phyloP scores from a whole-genome alignment of 2,329 filamentous ascomycete species.

The Intubia oerlemansii region DNA sequence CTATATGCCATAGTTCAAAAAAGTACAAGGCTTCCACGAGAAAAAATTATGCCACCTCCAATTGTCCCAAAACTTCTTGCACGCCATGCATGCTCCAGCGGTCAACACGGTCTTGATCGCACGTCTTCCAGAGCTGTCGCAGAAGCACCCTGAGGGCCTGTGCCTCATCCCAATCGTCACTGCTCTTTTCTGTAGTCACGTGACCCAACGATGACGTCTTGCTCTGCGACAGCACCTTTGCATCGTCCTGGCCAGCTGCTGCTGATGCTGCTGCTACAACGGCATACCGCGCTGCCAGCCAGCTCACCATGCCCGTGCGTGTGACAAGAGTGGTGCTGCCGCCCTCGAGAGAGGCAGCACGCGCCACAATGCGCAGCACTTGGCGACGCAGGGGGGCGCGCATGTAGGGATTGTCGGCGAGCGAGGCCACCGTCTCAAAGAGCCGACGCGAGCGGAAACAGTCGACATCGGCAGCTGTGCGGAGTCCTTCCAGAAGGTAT shows the following conservation, averaged over 20 bases:
- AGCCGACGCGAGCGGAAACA: slow-evolving; percentile 40
- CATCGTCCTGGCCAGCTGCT: too few relatives aligned
- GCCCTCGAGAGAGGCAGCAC: slow-evolving; percentile 43
- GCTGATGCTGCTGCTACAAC: too few relatives aligned
- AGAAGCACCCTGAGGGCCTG: slow-evolving; percentile 32
- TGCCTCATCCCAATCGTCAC: slow-evolving; percentile 17
- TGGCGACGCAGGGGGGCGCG: slow-evolving; percentile 36
- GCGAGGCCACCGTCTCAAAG: slow-evolving; percentile 53
- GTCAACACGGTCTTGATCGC: slow-evolving; percentile 41
- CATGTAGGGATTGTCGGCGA: slow-evolving; percentile 47
- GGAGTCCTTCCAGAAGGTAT: slow-evolving; percentile 47
- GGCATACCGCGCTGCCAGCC: too few relatives aligned
- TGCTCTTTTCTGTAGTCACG: too few relatives aligned
- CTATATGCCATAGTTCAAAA: too few relatives aligned
- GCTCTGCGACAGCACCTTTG: too few relatives aligned
- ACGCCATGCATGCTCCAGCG: slow-evolving; percentile 40
- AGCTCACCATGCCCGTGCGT: slow-evolving; percentile 50
- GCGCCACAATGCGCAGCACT: slow-evolving; percentile 38
- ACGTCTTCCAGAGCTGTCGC: slow-evolving; percentile 37
- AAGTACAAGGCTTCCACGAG: too few relatives aligned
- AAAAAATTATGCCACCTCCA: too few relatives aligned
- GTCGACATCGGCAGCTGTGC: slow-evolving; percentile 34
- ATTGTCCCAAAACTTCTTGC: too few relatives aligned
- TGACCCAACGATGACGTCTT: too few relatives aligned
- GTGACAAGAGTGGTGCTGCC: slow-evolving; percentile 69